Evolutionary conservation across 2,329 filamentous ascomycete genomes (phyloP).

Genomic region (Chalara sp.): DNA sequence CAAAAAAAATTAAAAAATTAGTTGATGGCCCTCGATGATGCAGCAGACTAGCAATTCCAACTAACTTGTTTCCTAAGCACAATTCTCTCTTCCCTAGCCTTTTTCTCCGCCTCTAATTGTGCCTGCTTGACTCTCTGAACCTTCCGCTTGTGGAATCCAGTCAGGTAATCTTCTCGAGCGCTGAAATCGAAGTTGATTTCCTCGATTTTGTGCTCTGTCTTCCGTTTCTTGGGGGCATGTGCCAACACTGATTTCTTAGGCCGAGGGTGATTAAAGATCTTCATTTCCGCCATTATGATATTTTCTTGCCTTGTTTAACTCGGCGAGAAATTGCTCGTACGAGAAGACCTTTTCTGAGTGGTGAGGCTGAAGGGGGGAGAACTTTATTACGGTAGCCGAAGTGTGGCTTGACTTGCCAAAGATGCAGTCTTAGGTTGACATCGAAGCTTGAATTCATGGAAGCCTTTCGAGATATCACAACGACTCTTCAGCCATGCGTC

Average conservation of each 20-base stretch:
- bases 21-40: too few species aligned
- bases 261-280: conserved; percentile 51
- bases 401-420: too few species aligned
- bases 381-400: too few species aligned
- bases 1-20: background rate
- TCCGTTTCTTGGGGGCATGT: conserved; percentile 57
- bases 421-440: too few species aligned
- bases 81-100: conserved; percentile 70
- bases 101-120: conserved; percentile 72
- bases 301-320: too few species aligned
- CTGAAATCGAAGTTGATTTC: conserved; percentile 80
- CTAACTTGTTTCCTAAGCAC: conserved; percentile 68
- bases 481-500: conserved; percentile 39
- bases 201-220: conserved; percentile 50
- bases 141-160: conserved; percentile 96
- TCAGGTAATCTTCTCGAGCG: conserved; percentile 80
- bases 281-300: conserved; percentile 10
- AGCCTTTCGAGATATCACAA: too few species aligned
- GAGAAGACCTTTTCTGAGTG: too few species aligned
- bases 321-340: too few species aligned
- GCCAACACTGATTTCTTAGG: conserved; percentile 51
- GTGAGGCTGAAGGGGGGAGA: too few species aligned
- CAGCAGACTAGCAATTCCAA: background rate
- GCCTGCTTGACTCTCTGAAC: conserved; percentile 77
- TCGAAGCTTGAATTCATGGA: too few species aligned